Base-by-base conservation (phyloP, 352 stramenopile genomes). In the Hyaloperonospora brassicae region DNA sequence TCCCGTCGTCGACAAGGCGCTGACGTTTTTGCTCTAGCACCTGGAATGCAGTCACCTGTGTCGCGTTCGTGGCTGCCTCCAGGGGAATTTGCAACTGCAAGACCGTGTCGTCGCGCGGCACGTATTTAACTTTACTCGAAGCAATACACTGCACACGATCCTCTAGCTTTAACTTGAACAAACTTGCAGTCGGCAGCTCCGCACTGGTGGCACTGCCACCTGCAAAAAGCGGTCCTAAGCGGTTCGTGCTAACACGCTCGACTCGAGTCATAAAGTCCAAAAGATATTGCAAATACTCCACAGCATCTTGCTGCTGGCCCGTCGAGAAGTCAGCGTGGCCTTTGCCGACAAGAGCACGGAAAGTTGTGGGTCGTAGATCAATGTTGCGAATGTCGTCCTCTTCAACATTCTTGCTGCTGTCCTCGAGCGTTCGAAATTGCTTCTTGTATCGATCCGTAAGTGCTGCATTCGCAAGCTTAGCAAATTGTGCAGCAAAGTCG, bases 261-360 rank as follows among this genome's bases (percentile, higher is more conserved):
- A 73, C 80, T 24, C 83, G 70, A 46, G 89, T 87, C 57, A 99
- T 80, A 34, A 90, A 72, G 40, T 98, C 93, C 14, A 99, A 75
- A 12, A 98, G 66, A 71, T 98, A 87, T 55, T 97, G 87, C 34
- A 99, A 87, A 66, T 98, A 99, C 63, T 99, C 96, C 5, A 95
- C 88, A 1, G 95, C 94, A 73, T 99, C 96, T 72, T 99, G 96
- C 69, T 99, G 96, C 57, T 98, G 91, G 2, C 93, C 93, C 0
- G 95, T 98, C 0, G 85, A 95, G 66, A 98, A 99, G 40, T 98
- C 95, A 1, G 88, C 68, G 67, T 99, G 95, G 47, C 93, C 85
- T 47, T 95, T 93, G 8, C 93, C 95, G n/a, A 98, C 84, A 10
- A 97, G 66, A 45, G 86, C 73, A 51, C 97, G 96, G 68, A 99